Base-by-base conservation (phyloP, 768 basidiomycete species). In the Amanita subjunquillea region DNA sequence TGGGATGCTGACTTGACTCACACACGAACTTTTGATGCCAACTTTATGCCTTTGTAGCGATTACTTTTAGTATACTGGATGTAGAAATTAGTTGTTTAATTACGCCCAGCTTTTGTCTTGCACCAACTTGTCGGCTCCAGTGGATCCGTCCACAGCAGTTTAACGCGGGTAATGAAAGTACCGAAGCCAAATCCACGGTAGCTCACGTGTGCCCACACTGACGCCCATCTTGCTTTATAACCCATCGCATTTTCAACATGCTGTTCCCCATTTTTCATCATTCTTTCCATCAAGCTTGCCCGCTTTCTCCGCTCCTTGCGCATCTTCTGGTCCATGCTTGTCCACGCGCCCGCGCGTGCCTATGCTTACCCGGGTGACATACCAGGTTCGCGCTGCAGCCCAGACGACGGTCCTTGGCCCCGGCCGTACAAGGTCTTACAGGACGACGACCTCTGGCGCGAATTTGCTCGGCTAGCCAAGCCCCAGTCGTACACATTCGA, bases 401-500 rank as follows among this genome's bases (percentile, higher is more conserved):
- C 82, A 43, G 79, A 83, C 54, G 82, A 84, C 40, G 81, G 77
- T 4, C 77, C 78, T 34, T 83, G 82, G 81, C 82, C 82, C 5
- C 75, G 78, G 48, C 64, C 78, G 8, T 84, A 80, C 59, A 72
- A 72, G 51, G 67, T 73, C 20, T 70, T 84, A 13, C 65, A 69
- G 17, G 70, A 77, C 41, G 57, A 69, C n/a, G 75, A 77, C 40
- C 66, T 83, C 10, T 81, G 78, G 79, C 62, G 72, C 10, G 74
- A 75, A 55, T 65, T 85, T 38, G 64, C 70, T 30, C 64, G 67
- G 13, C 63, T 79, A 12, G 79, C 80, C 1, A 75, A 76, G 54
- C 79, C 79, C 0, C 77, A 78, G 47, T 49, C 58, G 29, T 8
- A 46, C 73, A 66, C 48, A 58, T 69, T 22, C 57, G 63, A 32